These are phyloP conservation scores for Neophaeococcomyces mojaviensis DNA, from an alignment of 2,329 filamentous ascomycete genomes.

Conservation along the genomic window DNA sequence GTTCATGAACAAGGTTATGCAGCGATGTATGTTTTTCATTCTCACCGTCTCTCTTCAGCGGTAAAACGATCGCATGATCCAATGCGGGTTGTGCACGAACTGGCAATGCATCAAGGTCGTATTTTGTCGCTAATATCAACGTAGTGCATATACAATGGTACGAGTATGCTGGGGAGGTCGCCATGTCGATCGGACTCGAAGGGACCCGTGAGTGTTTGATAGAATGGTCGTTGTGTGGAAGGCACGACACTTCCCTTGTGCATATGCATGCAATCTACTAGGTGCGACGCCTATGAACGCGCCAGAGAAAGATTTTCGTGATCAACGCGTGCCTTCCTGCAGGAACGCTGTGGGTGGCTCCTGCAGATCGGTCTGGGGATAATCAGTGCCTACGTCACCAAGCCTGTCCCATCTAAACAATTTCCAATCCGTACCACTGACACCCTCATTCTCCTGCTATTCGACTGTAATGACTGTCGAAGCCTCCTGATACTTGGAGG, in stretches of 20 bases:
- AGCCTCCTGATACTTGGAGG: too few species aligned
- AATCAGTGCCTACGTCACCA: not conserved
- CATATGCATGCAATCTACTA: not conserved
- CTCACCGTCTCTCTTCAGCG: constrained; percentile 33
- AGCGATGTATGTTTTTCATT: constrained; percentile 25
- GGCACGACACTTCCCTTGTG: not conserved
- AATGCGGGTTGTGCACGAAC: constrained; percentile 41
- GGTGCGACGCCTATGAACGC: not conserved
- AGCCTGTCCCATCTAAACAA: not conserved
- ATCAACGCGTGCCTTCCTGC: not conserved
- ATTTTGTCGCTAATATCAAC: constrained; percentile 54
- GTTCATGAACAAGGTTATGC: constrained; percentile 46
- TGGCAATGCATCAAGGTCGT: constrained; percentile 46
- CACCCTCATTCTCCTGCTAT: too few species aligned
- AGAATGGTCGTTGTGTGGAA: too few species aligned
- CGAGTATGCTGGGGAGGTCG: constrained; percentile 34
- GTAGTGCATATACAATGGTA: constrained; percentile 61
- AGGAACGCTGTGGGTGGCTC: constrained; percentile 1
- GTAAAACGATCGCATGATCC: constrained; percentile 53
- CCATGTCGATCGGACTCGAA: too few species aligned
- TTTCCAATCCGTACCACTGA: too few species aligned
- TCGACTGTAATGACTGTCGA: too few species aligned
- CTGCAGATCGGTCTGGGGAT: constrained; percentile 4
- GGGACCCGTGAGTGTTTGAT: too few species aligned
- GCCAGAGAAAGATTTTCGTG: not conserved